Evolutionary conservation across 2,329 filamentous ascomycete genomes (phyloP), one percentile per base, ranked within the genome.

Genomic region (Colletotrichum liriopes): DNA sequence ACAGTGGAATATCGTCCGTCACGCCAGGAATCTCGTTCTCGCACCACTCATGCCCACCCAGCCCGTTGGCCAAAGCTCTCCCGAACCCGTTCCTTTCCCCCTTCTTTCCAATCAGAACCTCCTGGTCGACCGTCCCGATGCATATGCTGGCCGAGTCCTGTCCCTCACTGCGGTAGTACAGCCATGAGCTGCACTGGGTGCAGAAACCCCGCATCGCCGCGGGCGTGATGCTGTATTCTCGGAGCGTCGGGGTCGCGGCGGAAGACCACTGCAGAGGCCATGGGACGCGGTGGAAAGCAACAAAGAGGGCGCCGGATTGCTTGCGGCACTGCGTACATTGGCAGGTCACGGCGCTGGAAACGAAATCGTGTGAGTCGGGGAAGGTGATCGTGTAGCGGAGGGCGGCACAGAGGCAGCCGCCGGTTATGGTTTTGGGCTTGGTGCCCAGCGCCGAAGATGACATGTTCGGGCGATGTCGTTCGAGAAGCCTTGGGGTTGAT

Each of bases 281-380:
- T 5, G 82, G 81, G 0, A 87, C 75, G 6, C 67, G 76, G 75
- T 88, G 83, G 60, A 82, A 78, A 67, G 81, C 78, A 73, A 84
- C 81, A 75, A 88, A 78, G 65, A 89, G 82, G 5, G 83, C 77
- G 63, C 87, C 87, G 9, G 85, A 85, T 71, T 85, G 82, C 68
- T 86, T 86, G 76, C 88, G 86, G 78, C 87, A 89, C 77, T 89
- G 87, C 8, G 85, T 86, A 80, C 88, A 90, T 75, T 89, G 87
- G 77, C 87, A 90, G 8, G 84, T 87, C 56, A 79, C 77, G 72
- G 81, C 81, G 85, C 86, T 72, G 35, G 47, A 77, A 71, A 77
- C 73, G 72, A 87, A 88, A 72, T 88, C 82, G 69, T 87, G 85
- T 64, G 82, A 78, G 1, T 77, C 65, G 0, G 86, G 82, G 68